A percentile compares a stretch with the other conserved stretches of the same genome.
phyloP scores from a whole-genome alignment of 176 grass and related monocot genomes.

The Urochloa ruziziensis region DNA sequence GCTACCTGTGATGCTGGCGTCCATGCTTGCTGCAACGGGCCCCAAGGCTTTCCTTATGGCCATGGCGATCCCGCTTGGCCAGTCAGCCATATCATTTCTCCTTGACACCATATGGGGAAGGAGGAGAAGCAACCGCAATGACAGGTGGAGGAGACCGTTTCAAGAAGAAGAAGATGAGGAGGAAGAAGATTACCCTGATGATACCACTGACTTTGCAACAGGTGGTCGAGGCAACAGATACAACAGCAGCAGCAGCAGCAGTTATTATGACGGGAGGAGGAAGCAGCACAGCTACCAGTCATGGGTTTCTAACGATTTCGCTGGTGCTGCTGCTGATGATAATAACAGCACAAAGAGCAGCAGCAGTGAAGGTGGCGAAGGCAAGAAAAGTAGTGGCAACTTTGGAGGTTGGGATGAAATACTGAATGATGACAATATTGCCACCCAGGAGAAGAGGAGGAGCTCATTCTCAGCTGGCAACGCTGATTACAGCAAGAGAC shows the following conservation, averaged over 20 bases:
- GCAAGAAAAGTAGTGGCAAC: neutral
- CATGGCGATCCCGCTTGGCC: conserved; percentile 69
- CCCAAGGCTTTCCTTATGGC: conserved; percentile 82
- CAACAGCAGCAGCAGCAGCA: neutral
- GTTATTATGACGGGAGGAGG: conserved; percentile 19
- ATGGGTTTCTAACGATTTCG: conserved; percentile 31
- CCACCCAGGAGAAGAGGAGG: neutral
- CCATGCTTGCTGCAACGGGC: conserved; percentile 60
- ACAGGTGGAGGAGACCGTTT: conserved; percentile 23
- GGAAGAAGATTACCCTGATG: neutral
- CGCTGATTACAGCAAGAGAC: neutral
- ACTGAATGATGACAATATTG: neutral
- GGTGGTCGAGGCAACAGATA: neutral
- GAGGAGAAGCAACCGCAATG: neutral
- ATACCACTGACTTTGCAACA: conserved; percentile 5
- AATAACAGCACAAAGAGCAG: neutral
- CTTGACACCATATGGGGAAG: conserved; percentile 52
- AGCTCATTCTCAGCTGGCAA: neutral
- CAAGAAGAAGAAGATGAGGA: conserved; percentile 16
- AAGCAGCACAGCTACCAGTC: conserved; percentile 40
- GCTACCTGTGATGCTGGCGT: conserved; percentile 63
- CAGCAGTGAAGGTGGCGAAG: neutral
- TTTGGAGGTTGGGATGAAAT: conserved; percentile 91
- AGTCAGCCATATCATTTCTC: conserved; percentile 61
- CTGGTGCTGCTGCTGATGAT: neutral